Evolutionary conservation across 345 rosid species (phyloP).

Genomic region (Trapa incisa): DNA sequence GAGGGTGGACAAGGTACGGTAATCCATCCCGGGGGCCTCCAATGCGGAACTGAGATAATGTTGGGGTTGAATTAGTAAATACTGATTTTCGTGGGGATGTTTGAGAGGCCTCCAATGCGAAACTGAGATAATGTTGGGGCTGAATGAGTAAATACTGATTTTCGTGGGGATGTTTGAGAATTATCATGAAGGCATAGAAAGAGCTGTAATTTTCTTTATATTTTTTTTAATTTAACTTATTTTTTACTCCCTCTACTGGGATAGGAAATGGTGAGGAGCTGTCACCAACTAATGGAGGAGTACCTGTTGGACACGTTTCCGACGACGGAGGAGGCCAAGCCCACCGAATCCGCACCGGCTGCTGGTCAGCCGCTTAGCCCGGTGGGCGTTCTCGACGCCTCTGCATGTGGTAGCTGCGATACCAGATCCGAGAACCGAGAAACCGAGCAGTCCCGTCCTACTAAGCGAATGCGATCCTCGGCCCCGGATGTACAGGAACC

Average conservation of each 20-base stretch:
- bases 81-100: not conserved
- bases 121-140: not conserved
- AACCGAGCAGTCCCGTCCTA: constrained; percentile 12
- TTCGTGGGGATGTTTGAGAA: not conserved
- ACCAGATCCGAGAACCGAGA: constrained; percentile 29
- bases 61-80: not conserved
- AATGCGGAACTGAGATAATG: not conserved
- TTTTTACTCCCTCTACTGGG: constrained; percentile 4
- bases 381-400: constrained; percentile 53
- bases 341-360: constrained; percentile 16
- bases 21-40: not conserved
- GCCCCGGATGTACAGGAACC: constrained; percentile 9
- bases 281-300: constrained; percentile 64
- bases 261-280: constrained; percentile 65
- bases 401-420: constrained; percentile 44
- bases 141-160: not conserved
- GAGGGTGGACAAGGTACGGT: constrained; percentile 29
- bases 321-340: constrained; percentile 12
- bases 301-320: constrained; percentile 55
- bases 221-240: not conserved
- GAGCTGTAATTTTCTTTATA: constrained; percentile 19
- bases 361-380: constrained; percentile 36
- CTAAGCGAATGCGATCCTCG: constrained; percentile 6
- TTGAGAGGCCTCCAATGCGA: not conserved
- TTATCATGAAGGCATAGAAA: constrained; percentile 16